phyloP scores from a whole-genome alignment of 495 filamentous ascomycete genomes.

The Penicillium tannophilum region DNA sequence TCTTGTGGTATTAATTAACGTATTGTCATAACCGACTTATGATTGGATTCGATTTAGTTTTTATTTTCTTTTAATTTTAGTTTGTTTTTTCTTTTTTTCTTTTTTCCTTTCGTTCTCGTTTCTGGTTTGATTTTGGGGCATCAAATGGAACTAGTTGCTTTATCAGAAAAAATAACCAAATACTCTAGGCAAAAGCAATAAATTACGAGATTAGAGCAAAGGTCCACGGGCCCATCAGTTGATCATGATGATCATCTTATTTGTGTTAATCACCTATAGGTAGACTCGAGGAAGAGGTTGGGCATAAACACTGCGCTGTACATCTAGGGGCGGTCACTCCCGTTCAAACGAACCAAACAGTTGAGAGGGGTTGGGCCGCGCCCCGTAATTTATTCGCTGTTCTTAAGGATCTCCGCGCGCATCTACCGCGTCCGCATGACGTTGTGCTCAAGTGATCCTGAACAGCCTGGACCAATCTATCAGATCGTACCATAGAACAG shows the following conservation, averaged over 20 bases:
- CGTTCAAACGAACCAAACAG: neutral
- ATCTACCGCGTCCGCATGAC: conserved; percentile 14
- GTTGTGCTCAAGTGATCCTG: neutral
- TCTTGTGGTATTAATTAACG: conserved; percentile 3
- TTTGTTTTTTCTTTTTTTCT: conserved; percentile 7
- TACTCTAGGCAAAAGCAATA: conserved; percentile 6
- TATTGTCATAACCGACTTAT: conserved; percentile 14
- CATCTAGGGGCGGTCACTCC: conserved; percentile 3
- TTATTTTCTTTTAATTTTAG: neutral
- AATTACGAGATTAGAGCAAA: neutral
- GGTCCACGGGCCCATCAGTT: neutral
- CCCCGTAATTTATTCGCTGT: conserved; percentile 17
- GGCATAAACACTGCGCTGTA: neutral
- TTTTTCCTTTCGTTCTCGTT: conserved; percentile 7
- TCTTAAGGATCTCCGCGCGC: conserved; percentile 3
- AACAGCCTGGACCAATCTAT: conserved; percentile 8
- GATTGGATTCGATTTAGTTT: neutral
- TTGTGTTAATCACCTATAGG: neutral
- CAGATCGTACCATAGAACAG: conserved; percentile 10
- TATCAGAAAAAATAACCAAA: neutral
- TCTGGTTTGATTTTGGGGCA: neutral
- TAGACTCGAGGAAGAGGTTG: neutral
- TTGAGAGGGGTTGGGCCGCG: conserved; percentile 22
- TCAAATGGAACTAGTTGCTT: neutral
- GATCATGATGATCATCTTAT: neutral